phyloP scores from a whole-genome alignment of 139 green algal genomes.

The Zygnema circumcarinatum region DNA sequence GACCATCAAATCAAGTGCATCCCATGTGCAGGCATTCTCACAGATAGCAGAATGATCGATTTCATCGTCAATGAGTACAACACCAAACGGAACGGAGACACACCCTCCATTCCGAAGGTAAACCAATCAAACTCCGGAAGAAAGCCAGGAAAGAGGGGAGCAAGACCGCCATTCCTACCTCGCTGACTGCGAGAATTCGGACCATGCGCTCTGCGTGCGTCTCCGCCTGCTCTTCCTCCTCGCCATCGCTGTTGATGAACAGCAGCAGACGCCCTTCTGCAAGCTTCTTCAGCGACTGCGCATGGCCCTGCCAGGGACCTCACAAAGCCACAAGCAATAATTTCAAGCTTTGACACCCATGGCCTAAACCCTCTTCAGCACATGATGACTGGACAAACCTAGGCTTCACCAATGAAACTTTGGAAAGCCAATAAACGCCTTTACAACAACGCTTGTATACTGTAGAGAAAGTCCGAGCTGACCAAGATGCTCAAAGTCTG shows the following conservation, averaged over 20 bases:
- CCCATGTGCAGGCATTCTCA: too few relatives aligned
- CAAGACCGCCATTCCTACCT: not conserved
- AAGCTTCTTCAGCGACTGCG: not conserved
- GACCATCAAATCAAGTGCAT: too few relatives aligned
- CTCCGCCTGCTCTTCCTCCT: constrained; percentile 3
- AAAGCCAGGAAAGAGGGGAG: not conserved
- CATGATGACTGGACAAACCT: too few relatives aligned
- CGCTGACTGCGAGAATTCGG: not conserved
- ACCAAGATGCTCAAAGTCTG: not conserved
- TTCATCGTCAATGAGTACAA: not conserved
- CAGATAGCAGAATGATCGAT: not conserved
- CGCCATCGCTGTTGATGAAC: constrained; percentile 10
- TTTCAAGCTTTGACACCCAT: too few relatives aligned
- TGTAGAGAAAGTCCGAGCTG: not conserved
- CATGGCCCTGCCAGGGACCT: constrained; percentile 1
- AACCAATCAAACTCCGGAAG: not conserved
- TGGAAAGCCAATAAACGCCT: not conserved
- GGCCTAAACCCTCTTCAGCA: too few relatives aligned
- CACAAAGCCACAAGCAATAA: too few relatives aligned
- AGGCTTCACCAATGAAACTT: not conserved
- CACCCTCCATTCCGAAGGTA: not conserved
- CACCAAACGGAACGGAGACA: not conserved
- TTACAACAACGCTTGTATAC: not conserved
- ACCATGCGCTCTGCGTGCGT: constrained; percentile 1
- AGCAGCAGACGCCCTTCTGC: not conserved